These are phyloP conservation scores for Bipolaris cookei DNA, from an alignment of 2,329 filamentous ascomycete species.

Conservation along the genomic window DNA sequence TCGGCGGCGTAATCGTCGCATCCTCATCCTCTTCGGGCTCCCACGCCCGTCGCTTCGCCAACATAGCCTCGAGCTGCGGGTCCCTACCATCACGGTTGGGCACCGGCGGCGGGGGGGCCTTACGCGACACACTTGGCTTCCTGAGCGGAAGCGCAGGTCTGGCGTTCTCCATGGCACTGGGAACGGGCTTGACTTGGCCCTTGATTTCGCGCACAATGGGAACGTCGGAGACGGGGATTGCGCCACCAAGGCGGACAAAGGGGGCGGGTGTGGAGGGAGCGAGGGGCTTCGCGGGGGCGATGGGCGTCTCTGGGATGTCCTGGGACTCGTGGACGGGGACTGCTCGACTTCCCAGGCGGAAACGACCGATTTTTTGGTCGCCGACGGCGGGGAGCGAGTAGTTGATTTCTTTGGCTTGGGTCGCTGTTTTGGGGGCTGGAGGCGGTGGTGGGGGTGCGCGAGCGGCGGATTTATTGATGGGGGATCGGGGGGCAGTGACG, in stretches of 20 bases:
- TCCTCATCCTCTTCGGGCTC: conserved; percentile 15
- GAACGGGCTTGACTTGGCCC: conserved; percentile 7
- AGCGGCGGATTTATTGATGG: conserved; percentile 5
- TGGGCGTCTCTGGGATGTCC: conserved; percentile 18
- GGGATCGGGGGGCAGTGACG: conserved; percentile 6
- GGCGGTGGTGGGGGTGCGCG: conserved; percentile 19
- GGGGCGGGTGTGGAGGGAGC: conserved; percentile 20
- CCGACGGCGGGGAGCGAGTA: conserved; percentile 25
- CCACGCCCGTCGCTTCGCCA: conserved; percentile 19
- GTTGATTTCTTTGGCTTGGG: conserved; percentile 17
- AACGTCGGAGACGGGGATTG: conserved; percentile 11
- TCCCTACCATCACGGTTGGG: conserved; percentile 10
- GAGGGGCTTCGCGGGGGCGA: conserved; percentile 10
- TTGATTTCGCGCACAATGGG: conserved; percentile 18
- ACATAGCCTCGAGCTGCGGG: conserved; percentile 13
- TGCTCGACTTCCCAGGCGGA: conserved; percentile 29
- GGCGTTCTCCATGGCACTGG: conserved; percentile 5
- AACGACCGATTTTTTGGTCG: conserved; percentile 28
- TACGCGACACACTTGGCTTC: neutral
- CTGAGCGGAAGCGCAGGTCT: conserved; percentile 2
- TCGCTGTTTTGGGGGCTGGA: conserved; percentile 11
- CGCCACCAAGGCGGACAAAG: conserved; percentile 23
- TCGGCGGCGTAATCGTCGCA: conserved; percentile 13
- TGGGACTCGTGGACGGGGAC: conserved; percentile 34
- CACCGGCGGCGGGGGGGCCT: conserved; percentile 6